Evolutionary conservation across 495 filamentous ascomycete species (phyloP), one percentile per base, ranked within the genome.

Genomic region (Xylaria sp.): DNA sequence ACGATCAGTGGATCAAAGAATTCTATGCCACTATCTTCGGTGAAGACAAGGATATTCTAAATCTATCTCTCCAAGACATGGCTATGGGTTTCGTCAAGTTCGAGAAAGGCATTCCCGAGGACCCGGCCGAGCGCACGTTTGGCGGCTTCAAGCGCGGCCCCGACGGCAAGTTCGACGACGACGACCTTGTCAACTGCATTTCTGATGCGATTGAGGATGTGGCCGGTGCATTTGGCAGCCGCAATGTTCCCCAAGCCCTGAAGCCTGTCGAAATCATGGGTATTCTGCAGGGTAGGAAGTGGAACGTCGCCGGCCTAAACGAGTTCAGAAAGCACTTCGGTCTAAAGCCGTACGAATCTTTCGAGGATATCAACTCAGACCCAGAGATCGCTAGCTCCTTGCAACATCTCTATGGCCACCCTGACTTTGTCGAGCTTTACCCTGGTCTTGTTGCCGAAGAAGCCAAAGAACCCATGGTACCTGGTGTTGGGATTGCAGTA

Each of bases 251-350:
- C 0, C 80, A 83, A 15, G 85, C 92, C 52, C 86, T 97, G 83
- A 88, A 88, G 61, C 87, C 88, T 15, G 85, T 97, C 19, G 94
- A 97, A 77, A 91, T 95, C 53, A 85, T 97, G 0, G 93, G 94
- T 44, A 97, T 97, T 67, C 87, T 93, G 72, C 93, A 97, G 73
- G 90, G 91, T 3, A 89, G 94, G 12, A 85, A 88, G 24, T 97
- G 94, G 94, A 93, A 93, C 71, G 75, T 94, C 29, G 91, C 91
- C 1, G 91, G 92, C 3, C 82, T 97, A 64, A 97, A 97, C 78
- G 94, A 97, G 79, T 95, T 97, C 82, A 85, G 94, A 44, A 85
- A 89, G 72, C 93, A 92, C 82, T 95, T 97, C 74, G 90, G 88
- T 12, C 82, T 97, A 21, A 87, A 89, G 70, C 88, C 89, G 0